A percentile compares a stretch with the other conserved stretches of the same genome.
Evolutionary conservation across 768 basidiomycete genomes (phyloP).

Genomic region (Chalciporus sphaerocephalus): DNA sequence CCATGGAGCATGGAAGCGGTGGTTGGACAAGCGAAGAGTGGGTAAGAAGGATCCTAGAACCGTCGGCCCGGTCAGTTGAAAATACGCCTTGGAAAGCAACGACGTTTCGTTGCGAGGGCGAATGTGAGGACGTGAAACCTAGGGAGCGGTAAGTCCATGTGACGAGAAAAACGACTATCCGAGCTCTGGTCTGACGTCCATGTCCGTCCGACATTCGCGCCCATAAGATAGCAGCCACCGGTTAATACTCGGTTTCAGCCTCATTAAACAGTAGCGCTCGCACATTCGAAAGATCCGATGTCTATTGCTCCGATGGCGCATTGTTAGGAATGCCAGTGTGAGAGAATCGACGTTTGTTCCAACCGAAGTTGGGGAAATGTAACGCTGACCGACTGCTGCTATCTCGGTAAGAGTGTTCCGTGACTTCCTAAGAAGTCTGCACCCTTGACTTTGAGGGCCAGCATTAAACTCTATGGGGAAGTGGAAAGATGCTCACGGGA

Average conservation of each 20-base stretch:
- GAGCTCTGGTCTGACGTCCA: not conserved
- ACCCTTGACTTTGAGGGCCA: slow-evolving; percentile 4
- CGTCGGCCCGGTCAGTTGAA: slow-evolving; percentile 1
- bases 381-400: slow-evolving; percentile 1
- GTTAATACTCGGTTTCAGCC: not conserved
- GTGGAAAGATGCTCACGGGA: slow-evolving; percentile 17
- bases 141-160: not conserved
- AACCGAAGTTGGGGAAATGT: not conserved
- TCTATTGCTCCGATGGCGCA: not conserved
- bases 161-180: not conserved
- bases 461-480: slow-evolving; percentile 14
- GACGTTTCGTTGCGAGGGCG: not conserved
- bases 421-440: slow-evolving; percentile 1
- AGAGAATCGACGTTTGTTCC: slow-evolving; percentile 5
- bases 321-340: slow-evolving; percentile 16
- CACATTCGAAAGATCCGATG: not conserved
- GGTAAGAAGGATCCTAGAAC: not conserved
- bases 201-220: not conserved
- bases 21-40: not conserved
- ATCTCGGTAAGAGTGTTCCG: slow-evolving; percentile 7
- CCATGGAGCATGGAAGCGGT: not conserved
- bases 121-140: not conserved
- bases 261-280: not conserved
- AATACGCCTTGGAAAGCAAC: not conserved
- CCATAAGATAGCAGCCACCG: slow-evolving; percentile 3